A percentile compares a stretch with the other conserved stretches of the same genome.
phyloP scores from a whole-genome alignment of 2,329 filamentous ascomycete species.

The Venturia aucupariae region DNA sequence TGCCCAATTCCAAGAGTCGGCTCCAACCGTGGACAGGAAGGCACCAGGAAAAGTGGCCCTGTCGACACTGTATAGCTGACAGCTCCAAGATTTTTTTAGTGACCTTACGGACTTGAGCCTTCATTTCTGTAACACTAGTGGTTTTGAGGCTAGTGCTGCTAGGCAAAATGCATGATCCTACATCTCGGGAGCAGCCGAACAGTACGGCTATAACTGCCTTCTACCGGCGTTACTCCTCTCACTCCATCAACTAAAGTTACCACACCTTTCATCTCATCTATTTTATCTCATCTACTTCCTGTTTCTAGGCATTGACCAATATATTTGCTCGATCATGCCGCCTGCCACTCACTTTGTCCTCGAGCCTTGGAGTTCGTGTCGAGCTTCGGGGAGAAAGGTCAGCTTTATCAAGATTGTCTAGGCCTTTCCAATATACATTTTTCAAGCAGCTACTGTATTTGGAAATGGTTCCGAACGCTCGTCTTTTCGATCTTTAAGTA shows the following conservation, averaged over 20 bases:
- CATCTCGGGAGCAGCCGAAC: background rate
- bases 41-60: background rate
- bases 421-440: slow-evolving; percentile 5
- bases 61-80: background rate
- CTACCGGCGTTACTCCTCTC: background rate
- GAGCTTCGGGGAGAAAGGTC: background rate
- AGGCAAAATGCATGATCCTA: background rate
- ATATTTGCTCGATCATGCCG: slow-evolving; percentile 2
- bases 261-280: slow-evolving; percentile 1
- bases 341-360: background rate
- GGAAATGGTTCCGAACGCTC: background rate
- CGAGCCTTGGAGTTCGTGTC: background rate
- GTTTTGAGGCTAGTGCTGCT: background rate
- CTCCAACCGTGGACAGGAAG: too few relatives aligned
- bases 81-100: background rate
- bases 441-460: slow-evolving; percentile 3
- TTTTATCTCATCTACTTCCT: too few relatives aligned
- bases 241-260: background rate
- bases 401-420: slow-evolving; percentile 6
- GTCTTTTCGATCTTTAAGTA: background rate
- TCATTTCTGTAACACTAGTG: background rate
- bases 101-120: background rate
- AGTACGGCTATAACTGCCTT: background rate
- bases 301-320: slow-evolving; percentile 7
- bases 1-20: too few relatives aligned